Base-by-base conservation (phyloP, 1,139 yeast species). In the Candida mesenterica region DNA sequence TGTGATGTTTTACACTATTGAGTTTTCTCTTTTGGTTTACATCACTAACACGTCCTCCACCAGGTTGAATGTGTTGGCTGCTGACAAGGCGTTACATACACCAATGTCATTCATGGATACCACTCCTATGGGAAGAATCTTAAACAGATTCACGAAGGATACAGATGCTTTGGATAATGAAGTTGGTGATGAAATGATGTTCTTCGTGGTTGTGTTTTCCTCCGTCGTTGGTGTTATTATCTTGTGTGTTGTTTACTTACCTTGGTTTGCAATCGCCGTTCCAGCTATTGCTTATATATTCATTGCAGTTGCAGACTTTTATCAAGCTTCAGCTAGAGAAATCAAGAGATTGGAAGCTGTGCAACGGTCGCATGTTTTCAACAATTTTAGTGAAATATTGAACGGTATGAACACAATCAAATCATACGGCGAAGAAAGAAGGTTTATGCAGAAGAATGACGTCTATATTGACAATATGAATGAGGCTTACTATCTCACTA, bases 131-230 rank as follows among this genome's bases (percentile, higher is more conserved):
- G 85, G 92, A 4, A 68, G 92, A 43, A 75, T 83, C 37, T 59
- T 83, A 52, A 83, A 82, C 53, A 63, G 92, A 42, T 82, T 81
- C 54, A 47, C 90, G 1, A 87, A 85, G 52, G 96, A 88, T 57
- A 82, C 94, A 0, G 95, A 87, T 53, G 80, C 82, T 24, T 63
- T 87, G 49, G 96, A 88, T 55, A 84, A 83, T 52, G 88, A 82
- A 50, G 65, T 81, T 38, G 75, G 81, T 28, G 83, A 79, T 45
- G 79, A 76, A 52, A 45, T 76, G 31, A 68, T 85, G 50, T 51
- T 79, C 40, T 61, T 76, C 38, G 48, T 74, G 31, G 72, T 68
- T 38, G 70, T 81, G 1, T 49, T 74, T 18, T 70, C 81, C 20
- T 72, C 72, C 39, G 73, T 83, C 34, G 44, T 76, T 34, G 89